Base-by-base conservation (phyloP, 371 early-diverging fungal genomes). In the Mucor velutinosus region DNA sequence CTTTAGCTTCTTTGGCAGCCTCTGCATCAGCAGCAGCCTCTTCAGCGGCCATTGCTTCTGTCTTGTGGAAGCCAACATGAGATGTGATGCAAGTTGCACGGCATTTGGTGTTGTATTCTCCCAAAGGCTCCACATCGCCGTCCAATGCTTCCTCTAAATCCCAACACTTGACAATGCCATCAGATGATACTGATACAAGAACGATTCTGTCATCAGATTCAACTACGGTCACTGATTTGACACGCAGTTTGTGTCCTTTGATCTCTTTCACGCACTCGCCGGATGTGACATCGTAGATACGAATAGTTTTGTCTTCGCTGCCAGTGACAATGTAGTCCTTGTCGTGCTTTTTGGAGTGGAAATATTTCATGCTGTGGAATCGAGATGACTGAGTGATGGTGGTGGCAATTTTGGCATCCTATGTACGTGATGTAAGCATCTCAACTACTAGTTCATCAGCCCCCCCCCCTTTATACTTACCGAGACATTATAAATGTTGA, bases 101-200 rank as follows among this genome's bases (percentile, higher is more conserved):
- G 68, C 87, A 87, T 64, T 88, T 90, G 29, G 87, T 87, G 70
- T 93, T 85, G 72, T 89, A 88, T 66, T 80, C 78, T 19, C 88
- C 91, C 62, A 90, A 64, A 7, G 82, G 77, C 72, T 74, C 37
- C 41, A 35, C 14, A 69, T 77, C 57, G 32, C 63, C 37, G 62
- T 65, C 57, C 0, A 78, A 67, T 10, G 68, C 70, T 60, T 65
- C 76, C 62, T 79, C 82, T 21, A 92, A 43, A 68, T 85, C 86
- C 94, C 94, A 94, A 55, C 86, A 81, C 70, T 90, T 86, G 70
- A 94, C 81, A 0, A 80, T 65, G 45, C 93, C 93, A 67, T 93
- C 92, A 0, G 93, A 90, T 7, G 94, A 93, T 10, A 84, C 85
- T 29, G 90, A 84, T 10, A 78, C 72, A 14, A 92, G 65, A 0